These are phyloP conservation scores for Podosphaera fusca DNA, from an alignment of 2,329 filamentous ascomycete genomes.

Conservation along the genomic window DNA sequence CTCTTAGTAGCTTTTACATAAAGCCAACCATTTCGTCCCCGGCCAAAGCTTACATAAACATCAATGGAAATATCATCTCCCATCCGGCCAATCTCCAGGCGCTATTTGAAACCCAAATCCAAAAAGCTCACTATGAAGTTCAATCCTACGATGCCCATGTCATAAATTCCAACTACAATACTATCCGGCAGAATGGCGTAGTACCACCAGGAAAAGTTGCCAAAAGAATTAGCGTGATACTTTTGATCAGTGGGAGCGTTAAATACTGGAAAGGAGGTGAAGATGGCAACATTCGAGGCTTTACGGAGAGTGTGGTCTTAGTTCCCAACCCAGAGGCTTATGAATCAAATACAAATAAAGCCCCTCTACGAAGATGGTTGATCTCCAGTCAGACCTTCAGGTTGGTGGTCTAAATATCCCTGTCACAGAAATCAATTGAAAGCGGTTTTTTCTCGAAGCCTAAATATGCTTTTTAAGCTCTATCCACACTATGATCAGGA, in stretches of 20 bases:
- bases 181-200: constrained; percentile 27
- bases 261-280: constrained; percentile 31
- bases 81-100: constrained; percentile 41
- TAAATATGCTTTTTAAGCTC: no score
- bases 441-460: no score
- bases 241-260: constrained; percentile 53
- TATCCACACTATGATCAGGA: no score
- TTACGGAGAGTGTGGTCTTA: constrained; percentile 61
- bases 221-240: constrained; percentile 43
- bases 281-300: constrained; percentile 41
- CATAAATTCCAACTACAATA: constrained; percentile 42
- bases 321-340: constrained; percentile 49
- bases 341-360: constrained; percentile 27
- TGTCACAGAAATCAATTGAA: no score
- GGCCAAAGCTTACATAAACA: constrained; percentile 42
- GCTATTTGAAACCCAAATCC: constrained; percentile 42
- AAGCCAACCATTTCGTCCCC: constrained; percentile 30
- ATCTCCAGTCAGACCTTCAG: constrained; percentile 54
- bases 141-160: constrained; percentile 59
- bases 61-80: constrained; percentile 50
- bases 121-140: constrained; percentile 41
- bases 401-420: constrained; percentile 12
- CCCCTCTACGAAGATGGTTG: constrained; percentile 31
- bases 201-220: constrained; percentile 23
- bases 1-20: constrained; percentile 46